Evolutionary conservation across 1,139 yeast species (phyloP), one percentile per base, ranked within the genome.

Genomic region (Yamadazyma kanchanaburiensis): DNA sequence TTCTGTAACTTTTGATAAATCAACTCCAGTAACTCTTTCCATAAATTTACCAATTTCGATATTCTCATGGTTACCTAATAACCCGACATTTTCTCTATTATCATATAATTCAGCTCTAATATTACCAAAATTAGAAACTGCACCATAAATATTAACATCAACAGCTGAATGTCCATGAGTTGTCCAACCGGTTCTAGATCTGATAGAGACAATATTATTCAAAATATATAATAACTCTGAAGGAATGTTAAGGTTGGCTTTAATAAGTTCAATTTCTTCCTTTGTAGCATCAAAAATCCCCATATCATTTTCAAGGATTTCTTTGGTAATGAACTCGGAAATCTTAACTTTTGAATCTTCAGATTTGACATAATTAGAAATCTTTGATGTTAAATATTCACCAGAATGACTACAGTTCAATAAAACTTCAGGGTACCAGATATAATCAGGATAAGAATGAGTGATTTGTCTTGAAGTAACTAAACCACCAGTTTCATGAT

Each of bases 401-500:
- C 91, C 84, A 2, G 94, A 81, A 48, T 81, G 88, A 11, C 75
- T 60, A 13, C 84, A 80, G 38, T 77, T 73, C 15, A 64, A 53
- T 33, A 87, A 64, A 11, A 74, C 84, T 44, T 78, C 74, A 4
- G 95, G 95, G 45, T 70, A 73, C 95, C 96, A 86, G 32, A 76
- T 47, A 26, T 44, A 44, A 20, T 44, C 48, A 4, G 58, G 58
- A 32, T 60, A 60, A 3, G 53, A 51, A 19, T 67, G 58, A 6
- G 77, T 53, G 15, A 82, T 59, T 60, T 87, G 95, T 59, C 86
- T 74, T 2, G 94, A 86, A 27, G 83, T 70, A 16, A 62, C 65
- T 43, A 87, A 64, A 2, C 95, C 96, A 39, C 96, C 96, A 24
- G 95, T 87, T 53, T 87, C 96, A 57, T 87, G 96, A 53, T 87